Conservation (phyloP, 352 stramenopile species). For the Globisporangium camurandrum region DNA sequence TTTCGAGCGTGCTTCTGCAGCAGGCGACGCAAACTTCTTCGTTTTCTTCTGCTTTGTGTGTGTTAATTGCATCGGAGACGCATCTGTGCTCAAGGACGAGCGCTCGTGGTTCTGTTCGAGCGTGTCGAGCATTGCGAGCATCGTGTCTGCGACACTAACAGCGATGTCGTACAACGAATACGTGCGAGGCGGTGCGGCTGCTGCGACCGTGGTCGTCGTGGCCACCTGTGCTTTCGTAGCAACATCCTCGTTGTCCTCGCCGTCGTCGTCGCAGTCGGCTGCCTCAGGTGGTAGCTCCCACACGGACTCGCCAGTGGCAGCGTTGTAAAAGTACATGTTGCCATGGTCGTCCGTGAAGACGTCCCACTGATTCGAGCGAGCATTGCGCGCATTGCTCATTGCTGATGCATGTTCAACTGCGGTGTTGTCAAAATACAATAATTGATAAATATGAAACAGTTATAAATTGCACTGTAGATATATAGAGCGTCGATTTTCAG, state of each 20-base stretch:
- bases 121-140: conserved; percentile 28
- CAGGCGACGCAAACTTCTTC: conserved; percentile 42
- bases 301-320: conserved; percentile 46
- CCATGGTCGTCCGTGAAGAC: conserved; percentile 54
- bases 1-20: conserved; percentile 34
- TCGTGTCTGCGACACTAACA: conserved; percentile 34
- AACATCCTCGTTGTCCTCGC: background rate
- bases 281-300: conserved; percentile 56
- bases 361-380: conserved; percentile 28
- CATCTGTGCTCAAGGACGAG: conserved; percentile 2
- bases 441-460: background rate
- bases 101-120: conserved; percentile 15
- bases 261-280: conserved; percentile 10
- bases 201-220: background rate
- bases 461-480: too few relatives aligned
- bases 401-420: background rate
- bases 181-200: too few relatives aligned
- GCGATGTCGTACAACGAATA: conserved; percentile 33
- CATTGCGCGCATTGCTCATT: background rate
- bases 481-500: too few relatives aligned
- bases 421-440: background rate
- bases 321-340: conserved; percentile 77
- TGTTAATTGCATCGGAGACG: too few relatives aligned
- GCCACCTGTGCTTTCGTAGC: background rate
- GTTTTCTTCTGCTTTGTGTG: conserved; percentile 20